Percentiles rank a stretch among this genome's conserved stretches.
phyloP scores from a whole-genome alignment of 2,329 filamentous ascomycete genomes.

The Dactylellina cionopaga region DNA sequence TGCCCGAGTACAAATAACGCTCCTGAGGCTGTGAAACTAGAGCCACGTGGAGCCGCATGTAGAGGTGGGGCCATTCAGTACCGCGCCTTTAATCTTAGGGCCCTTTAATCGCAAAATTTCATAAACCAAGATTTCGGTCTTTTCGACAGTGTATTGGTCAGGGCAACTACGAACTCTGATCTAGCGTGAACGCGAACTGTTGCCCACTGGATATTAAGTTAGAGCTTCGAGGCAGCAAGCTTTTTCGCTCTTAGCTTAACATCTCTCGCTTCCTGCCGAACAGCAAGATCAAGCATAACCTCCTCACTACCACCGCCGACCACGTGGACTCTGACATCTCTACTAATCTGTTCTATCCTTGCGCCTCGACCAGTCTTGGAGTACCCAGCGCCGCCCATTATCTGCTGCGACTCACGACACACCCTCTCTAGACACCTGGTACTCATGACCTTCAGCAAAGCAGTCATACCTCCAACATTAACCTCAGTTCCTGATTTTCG shows the following conservation, averaged over 20 bases:
- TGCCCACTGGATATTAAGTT: neutral
- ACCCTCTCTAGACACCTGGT: slow-evolving; percentile 67
- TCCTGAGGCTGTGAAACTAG: too few relatives aligned
- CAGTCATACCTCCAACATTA: slow-evolving; percentile 66
- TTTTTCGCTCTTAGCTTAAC: slow-evolving; percentile 23
- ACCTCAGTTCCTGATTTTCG: slow-evolving; percentile 61
- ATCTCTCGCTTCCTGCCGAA: slow-evolving; percentile 66
- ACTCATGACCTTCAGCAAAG: slow-evolving; percentile 66
- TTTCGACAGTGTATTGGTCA: too few relatives aligned
- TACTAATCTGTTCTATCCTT: slow-evolving; percentile 66
- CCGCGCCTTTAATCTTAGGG: too few relatives aligned
- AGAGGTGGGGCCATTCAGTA: too few relatives aligned
- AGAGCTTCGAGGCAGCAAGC: neutral
- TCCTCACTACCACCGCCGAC: slow-evolving; percentile 78
- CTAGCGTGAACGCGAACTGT: too few relatives aligned
- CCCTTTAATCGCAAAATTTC: too few relatives aligned
- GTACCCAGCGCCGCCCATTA: slow-evolving; percentile 67
- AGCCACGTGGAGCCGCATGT: too few relatives aligned
- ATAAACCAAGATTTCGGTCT: too few relatives aligned
- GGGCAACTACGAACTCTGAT: too few relatives aligned
- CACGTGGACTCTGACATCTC: slow-evolving; percentile 71
- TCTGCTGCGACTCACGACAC: slow-evolving; percentile 68
- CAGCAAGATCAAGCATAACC: slow-evolving; percentile 75
- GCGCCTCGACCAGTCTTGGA: slow-evolving; percentile 65
- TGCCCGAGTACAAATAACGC: too few relatives aligned